Conservation (phyloP, 2,329 filamentous ascomycete species). For the Hypoxylon sp. region DNA sequence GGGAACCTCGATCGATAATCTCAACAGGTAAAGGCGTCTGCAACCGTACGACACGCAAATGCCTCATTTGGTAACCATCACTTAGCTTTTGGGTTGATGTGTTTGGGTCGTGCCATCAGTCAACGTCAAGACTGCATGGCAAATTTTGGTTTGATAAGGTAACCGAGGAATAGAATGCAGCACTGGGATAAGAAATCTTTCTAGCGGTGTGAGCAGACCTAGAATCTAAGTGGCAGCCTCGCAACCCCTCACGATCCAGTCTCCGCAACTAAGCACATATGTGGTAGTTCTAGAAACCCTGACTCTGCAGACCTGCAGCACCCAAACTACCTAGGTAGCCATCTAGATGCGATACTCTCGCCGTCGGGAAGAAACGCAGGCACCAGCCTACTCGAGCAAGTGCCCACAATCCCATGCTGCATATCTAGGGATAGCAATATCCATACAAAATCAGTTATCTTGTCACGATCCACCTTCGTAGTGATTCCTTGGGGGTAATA, state of each 20-base stretch:
- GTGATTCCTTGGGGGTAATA: conserved; percentile 31
- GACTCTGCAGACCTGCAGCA: conserved; percentile 38
- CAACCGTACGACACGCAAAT: conserved; percentile 33
- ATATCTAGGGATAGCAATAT: conserved; percentile 27
- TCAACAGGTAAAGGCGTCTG: conserved; percentile 24
- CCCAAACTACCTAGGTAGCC: conserved; percentile 23
- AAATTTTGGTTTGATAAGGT: conserved; percentile 32
- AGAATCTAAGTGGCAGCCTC: conserved; percentile 36
- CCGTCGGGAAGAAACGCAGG: conserved; percentile 35
- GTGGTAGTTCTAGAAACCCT: conserved; percentile 39
- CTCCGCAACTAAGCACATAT: conserved; percentile 41
- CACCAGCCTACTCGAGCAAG: conserved; percentile 34
- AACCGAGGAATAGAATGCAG: conserved; percentile 39
- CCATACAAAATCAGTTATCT: conserved; percentile 32
- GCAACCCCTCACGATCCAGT: conserved; percentile 42
- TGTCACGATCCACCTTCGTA: conserved; percentile 36
- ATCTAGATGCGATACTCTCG: conserved; percentile 28
- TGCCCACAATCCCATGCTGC: conserved; percentile 36
- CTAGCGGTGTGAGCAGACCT: conserved; percentile 42
- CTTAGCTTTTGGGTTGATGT: conserved; percentile 14
- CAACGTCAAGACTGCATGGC: conserved; percentile 32
- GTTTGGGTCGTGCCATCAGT: conserved; percentile 29
- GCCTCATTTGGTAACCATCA: conserved; percentile 32
- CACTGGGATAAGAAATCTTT: conserved; percentile 28
- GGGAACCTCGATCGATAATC: conserved; percentile 30